Conservation (phyloP, 2,329 filamentous ascomycete genomes). For the Hypoxylon sp. region DNA sequence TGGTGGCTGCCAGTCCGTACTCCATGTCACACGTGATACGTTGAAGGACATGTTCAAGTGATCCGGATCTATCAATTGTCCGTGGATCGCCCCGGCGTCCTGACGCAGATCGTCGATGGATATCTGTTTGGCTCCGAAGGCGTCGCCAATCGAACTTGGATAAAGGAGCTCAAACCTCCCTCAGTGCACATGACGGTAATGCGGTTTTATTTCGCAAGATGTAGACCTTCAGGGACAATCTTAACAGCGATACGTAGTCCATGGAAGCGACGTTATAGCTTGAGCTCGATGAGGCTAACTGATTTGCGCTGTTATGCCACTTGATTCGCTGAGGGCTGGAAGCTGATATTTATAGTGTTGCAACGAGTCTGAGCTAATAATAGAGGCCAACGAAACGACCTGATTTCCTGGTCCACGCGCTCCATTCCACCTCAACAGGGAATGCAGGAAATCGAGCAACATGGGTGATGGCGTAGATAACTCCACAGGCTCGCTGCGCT, state of each 20-base stretch:
- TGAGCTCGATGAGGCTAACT: neutral
- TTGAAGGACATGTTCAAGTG: slow-evolving; percentile 8
- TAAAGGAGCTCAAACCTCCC: neutral
- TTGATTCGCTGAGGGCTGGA: neutral
- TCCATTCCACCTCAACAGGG: neutral
- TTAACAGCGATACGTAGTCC: neutral
- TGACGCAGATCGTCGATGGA: neutral
- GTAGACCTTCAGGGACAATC: neutral
- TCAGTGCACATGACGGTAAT: neutral
- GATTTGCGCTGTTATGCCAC: neutral
- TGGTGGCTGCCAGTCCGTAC: slow-evolving; percentile 22
- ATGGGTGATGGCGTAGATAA: neutral
- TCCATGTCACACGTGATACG: slow-evolving; percentile 7
- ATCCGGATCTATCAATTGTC: neutral
- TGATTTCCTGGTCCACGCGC: neutral
- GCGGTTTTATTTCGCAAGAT: slow-evolving; percentile 2
- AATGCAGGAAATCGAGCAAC: neutral
- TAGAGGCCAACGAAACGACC: neutral
- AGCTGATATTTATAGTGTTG: neutral
- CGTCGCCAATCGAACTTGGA: neutral
- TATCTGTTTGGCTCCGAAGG: neutral
- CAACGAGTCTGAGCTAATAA: neutral
- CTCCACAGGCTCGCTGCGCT: neutral
- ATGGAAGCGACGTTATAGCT: neutral
- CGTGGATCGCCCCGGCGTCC: neutral